phyloP scores from a whole-genome alignment of 192 early-diverging fungal species.

The Jimgerdemannia flammicorona region DNA sequence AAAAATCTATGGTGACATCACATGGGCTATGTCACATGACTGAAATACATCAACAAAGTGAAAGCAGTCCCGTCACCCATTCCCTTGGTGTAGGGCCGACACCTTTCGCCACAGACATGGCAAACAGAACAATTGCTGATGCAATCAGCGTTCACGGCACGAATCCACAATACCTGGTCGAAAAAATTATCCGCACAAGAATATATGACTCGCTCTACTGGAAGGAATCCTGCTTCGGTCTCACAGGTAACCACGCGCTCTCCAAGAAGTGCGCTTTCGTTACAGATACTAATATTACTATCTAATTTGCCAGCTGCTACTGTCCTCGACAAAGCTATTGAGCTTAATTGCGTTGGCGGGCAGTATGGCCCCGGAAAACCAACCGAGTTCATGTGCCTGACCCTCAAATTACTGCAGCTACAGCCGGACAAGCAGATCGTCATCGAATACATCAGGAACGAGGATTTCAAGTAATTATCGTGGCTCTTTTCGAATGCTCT shows the following conservation, averaged over 20 bases:
- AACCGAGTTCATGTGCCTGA: slow-evolving; percentile 87
- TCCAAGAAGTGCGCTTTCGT: neutral
- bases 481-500: neutral
- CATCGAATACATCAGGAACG: slow-evolving; percentile 73
- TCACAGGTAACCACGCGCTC: slow-evolving; percentile 55
- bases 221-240: slow-evolving; percentile 96
- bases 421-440: slow-evolving; percentile 90
- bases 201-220: slow-evolving; percentile 94
- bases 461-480: slow-evolving; percentile 69
- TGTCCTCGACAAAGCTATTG: slow-evolving; percentile 85
- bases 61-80: too few species aligned
- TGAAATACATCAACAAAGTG: too few species aligned
- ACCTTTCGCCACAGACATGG: neutral
- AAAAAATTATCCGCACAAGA: slow-evolving; percentile 87
- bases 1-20: too few species aligned
- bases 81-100: too few species aligned
- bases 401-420: slow-evolving; percentile 87
- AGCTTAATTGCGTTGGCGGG: slow-evolving; percentile 72
- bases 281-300: neutral
- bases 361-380: slow-evolving; percentile 83
- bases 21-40: too few species aligned
- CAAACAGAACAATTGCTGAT: neutral
- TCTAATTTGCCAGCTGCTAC: slow-evolving; percentile 57
- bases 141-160: slow-evolving; percentile 67
- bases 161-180: slow-evolving; percentile 92